Base-by-base conservation (phyloP, 192 early-diverging fungal genomes). In the Linnemannia elongata region DNA sequence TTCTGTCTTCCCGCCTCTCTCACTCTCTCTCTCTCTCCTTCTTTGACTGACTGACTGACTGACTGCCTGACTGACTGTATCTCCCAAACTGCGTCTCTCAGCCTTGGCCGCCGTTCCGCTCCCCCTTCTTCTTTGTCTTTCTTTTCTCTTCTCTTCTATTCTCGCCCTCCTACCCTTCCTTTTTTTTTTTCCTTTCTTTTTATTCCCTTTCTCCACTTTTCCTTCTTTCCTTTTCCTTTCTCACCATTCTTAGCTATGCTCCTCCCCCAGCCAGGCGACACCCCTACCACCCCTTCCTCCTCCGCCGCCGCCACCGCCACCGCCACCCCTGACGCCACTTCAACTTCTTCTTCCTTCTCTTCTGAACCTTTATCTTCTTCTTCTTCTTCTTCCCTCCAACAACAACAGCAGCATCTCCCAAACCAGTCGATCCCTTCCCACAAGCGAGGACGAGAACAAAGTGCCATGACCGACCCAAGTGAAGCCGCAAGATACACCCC, bases 401-500 rank as follows among this genome's bases (percentile, higher is more conserved):
- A 45, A 73, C 20, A 49, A 20, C 49, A 47, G 39, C 74, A 12
- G 18, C 49, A 5, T 9, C 44, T 15, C 44, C 44, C 44, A 15
- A 45, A 24, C 38, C 27, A 39, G 47, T 55, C 36, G 3, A 41
- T 71, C 69, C 69, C 85, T 27, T 81, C 83, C 33, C 79, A 81
- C 66, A 87, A 87, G 45, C 79, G 85, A 63, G 57, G 85, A 52
- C 85, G 85, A 42, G 85, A 87, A 74, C 85, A 79, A 47, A 75
- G 79, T 71, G 55, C 79, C 27, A 81, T 81, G 80, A 87, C 79
- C 20, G 85, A 87, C 57, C 85, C 85, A 39, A 87, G 75, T 49
- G 85, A 87, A 52, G 80, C 79, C 47, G 85, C 85, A 4, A 69
- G 85, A 47, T 87, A 87, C 69, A 87, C 85, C 9, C 85, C 85